These are phyloP conservation scores for Tylopilus sp. DNA, from an alignment of 1,284 basidiomycete genomes.

Conservation along the genomic window DNA sequence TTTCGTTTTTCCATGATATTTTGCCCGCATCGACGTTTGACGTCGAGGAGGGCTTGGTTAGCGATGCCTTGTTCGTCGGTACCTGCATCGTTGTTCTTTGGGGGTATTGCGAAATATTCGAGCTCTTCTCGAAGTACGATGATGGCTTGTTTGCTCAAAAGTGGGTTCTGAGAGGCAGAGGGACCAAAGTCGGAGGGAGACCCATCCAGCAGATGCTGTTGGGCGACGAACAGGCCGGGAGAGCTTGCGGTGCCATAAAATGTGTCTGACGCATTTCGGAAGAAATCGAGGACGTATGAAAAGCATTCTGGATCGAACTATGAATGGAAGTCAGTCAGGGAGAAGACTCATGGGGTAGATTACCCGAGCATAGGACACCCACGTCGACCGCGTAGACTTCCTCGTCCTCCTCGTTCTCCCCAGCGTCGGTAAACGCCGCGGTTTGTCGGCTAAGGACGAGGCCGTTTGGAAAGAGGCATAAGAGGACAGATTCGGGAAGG, in stretches of 20 bases:
- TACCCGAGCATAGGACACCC: conserved; percentile 38
- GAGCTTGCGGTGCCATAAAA: conserved; percentile 86
- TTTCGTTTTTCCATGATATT: conserved; percentile 85
- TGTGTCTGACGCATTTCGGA: conserved; percentile 78
- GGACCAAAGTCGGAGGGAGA: conserved; percentile 63
- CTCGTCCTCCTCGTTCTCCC: conserved; percentile 83
- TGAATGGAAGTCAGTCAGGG: conserved; percentile 11
- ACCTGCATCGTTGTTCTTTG: conserved; percentile 56
- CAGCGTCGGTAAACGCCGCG: conserved; percentile 66
- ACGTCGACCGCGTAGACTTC: conserved; percentile 96
- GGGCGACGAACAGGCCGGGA: conserved; percentile 75
- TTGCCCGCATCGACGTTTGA: conserved; percentile 83
- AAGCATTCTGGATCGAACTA: conserved; percentile 98
- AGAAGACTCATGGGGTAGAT: background rate
- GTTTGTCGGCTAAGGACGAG: conserved; percentile 89
- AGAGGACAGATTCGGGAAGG: conserved; percentile 92
- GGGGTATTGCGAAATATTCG: conserved; percentile 96
- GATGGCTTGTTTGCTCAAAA: conserved; percentile 95
- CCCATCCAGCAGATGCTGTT: conserved; percentile 71
- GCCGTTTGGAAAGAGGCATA: conserved; percentile 97
- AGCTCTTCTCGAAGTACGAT: conserved; percentile 98
- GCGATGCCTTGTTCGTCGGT: conserved; percentile 79
- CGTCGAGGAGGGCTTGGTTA: conserved; percentile 68
- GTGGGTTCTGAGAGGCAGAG: conserved; percentile 76
- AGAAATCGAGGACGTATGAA: conserved; percentile 89